Conservation (phyloP, 2,329 filamentous ascomycete genomes). For the Claviceps spartinae region DNA sequence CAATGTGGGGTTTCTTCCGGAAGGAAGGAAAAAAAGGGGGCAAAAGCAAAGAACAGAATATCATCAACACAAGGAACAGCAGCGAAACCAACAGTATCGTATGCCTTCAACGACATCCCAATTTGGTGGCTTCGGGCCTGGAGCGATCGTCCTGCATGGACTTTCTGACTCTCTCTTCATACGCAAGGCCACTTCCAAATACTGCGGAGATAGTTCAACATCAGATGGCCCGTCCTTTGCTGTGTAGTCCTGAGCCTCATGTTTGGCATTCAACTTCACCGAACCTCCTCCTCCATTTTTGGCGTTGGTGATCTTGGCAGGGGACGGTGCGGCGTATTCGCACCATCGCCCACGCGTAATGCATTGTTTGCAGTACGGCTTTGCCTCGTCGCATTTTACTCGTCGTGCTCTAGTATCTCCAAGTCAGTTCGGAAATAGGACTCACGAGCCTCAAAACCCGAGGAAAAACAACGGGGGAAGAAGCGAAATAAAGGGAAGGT, state of each 20-base stretch:
- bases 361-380: conserved; percentile 4
- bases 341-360: conserved; percentile 3
- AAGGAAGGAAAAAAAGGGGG: background rate
- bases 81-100: conserved; percentile 1
- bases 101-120: conserved; percentile 3
- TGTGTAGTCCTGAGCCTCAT: background rate
- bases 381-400: conserved; percentile 3
- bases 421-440: background rate
- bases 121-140: conserved; percentile 1
- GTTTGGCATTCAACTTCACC: background rate
- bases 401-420: background rate
- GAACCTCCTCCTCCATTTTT: background rate
- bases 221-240: background rate
- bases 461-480: background rate
- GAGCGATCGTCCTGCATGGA: background rate
- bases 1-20: background rate
- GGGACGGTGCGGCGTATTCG: background rate
- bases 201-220: background rate
- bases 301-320: background rate
- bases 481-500: too few relatives aligned
- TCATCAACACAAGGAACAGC: background rate
- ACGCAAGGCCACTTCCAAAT: background rate
- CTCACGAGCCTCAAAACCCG: background rate
- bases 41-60: background rate
- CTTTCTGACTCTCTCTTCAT: background rate